Evolutionary conservation across 2,329 filamentous ascomycete species (phyloP).

Genomic region (Gnomoniopsis sp.): DNA sequence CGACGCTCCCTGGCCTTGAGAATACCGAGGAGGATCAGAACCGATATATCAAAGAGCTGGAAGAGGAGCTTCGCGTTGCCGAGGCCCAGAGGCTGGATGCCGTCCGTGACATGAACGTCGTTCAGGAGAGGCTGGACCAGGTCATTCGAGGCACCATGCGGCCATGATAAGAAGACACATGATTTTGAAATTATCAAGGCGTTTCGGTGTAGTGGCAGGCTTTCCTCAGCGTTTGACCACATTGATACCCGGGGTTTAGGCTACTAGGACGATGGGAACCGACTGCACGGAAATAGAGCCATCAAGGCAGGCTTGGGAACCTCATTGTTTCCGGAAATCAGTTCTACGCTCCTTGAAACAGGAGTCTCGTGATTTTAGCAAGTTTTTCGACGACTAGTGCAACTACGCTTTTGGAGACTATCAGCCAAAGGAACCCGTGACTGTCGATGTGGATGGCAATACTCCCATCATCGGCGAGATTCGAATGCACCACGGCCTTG

Average conservation of each 20-base stretch:
- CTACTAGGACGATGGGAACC: neutral
- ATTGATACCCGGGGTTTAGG: neutral
- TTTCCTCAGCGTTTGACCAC: neutral
- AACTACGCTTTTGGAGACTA: no score
- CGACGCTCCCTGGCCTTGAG: slow-evolving; percentile 70
- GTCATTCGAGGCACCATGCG: slow-evolving; percentile 59
- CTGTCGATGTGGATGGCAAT: no score
- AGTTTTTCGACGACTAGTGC: no score
- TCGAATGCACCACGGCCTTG: no score
- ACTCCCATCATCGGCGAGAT: no score
- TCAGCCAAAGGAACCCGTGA: no score
- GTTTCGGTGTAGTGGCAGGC: neutral
- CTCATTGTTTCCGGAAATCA: neutral
- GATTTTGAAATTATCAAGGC: neutral
- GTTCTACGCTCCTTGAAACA: neutral
- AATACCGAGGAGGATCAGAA: slow-evolving; percentile 77
- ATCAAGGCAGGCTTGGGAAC: neutral
- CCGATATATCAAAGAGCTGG: slow-evolving; percentile 60
- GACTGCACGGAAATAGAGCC: neutral
- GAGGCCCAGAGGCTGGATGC: slow-evolving; percentile 62
- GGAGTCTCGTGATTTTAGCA: no score
- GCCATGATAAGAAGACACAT: slow-evolving; percentile 38
- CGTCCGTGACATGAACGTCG: slow-evolving; percentile 60
- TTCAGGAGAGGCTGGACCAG: slow-evolving; percentile 56
- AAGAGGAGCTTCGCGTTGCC: slow-evolving; percentile 61